Evolutionary conservation across 768 basidiomycete species (phyloP).

Genomic region (Rhodosporidiobolus odoratus): DNA sequence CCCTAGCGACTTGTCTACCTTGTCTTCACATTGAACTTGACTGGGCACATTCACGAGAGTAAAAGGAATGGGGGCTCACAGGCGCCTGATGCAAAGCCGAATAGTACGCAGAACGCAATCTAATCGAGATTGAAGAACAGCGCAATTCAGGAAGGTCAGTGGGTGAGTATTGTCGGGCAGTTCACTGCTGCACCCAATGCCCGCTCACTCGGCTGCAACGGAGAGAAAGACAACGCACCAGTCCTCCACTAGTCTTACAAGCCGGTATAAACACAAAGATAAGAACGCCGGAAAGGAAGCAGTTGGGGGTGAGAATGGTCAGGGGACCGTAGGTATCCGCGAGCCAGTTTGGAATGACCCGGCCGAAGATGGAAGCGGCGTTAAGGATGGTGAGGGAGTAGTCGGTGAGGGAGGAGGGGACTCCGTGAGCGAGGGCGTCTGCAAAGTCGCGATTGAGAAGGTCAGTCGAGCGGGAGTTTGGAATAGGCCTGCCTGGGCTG

Average conservation of each 20-base stretch:
- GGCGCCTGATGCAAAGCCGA: conserved; percentile 44
- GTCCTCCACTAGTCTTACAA: conserved; percentile 38
- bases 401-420: conserved; percentile 13
- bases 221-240: conserved; percentile 3
- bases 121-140: background rate
- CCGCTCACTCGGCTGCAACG: too few relatives aligned
- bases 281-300: conserved; percentile 36
- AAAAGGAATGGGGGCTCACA: background rate
- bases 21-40: too few relatives aligned
- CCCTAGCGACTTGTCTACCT: too few relatives aligned
- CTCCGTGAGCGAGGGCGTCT: conserved; percentile 30
- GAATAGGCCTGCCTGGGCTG: too few relatives aligned
- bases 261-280: conserved; percentile 40
- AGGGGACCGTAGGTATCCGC: conserved; percentile 38
- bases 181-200: background rate
- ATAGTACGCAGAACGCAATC: conserved; percentile 43
- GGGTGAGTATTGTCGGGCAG: too few relatives aligned
- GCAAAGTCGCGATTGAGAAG: background rate
- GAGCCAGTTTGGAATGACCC: conserved; percentile 54
- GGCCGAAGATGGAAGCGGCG: conserved; percentile 60
- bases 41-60: background rate
- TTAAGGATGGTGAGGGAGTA: conserved; percentile 59
- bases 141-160: background rate
- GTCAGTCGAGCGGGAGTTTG: too few relatives aligned
- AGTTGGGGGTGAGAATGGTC: conserved; percentile 33